Evolutionary conservation across 2,329 filamentous ascomycete species (phyloP), one percentile per base, ranked within the genome.

Genomic region (Macroventuria anomochaeta): DNA sequence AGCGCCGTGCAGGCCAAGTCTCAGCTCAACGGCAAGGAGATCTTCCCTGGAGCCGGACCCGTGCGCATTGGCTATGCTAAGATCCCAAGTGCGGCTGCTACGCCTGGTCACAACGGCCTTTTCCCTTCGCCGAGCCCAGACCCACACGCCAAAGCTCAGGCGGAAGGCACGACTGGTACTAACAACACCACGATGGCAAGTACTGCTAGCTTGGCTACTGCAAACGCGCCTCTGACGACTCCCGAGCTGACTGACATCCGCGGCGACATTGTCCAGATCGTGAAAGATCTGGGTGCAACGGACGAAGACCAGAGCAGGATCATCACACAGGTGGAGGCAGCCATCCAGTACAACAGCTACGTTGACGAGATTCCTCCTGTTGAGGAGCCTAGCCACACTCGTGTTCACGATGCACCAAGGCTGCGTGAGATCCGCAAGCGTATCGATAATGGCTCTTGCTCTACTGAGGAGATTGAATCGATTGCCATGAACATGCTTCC

Each of bases 41-140:
- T 99, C 56, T 99, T 99, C 80, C 95, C 95, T 7, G 95, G 95
- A 49, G 93, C 93, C 53, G 95, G 95, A 1, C 92, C 93, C 13
- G 91, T 97, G 53, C 85, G 93, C 46, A 97, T 99, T 73, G 96
- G 96, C 68, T 99, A 96, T 76, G 95, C 95, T 29, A 99, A 99
- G 78, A 93, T 95, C 21, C 92, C 92, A 17, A 96, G 91, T 42
- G 88, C 90, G 38, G 91, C 92, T 46, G 83, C 91, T 60, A 97
- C 95, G 0, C 93, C 95, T 46, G 92, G 91, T 15, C 88, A 91
- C 49, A 93, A 93, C 68, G 91, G 92, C 26, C 83, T 87, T n/a
- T 93, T 91, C 73, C 90, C 91, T 11, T 96, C 92, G 1, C 92
- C 93, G 21, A 97, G 93, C 68, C 93, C 93, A 3, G 93, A 97